Base-by-base conservation (phyloP, 2,329 filamentous ascomycete genomes). In the Ilyonectria robusta region DNA sequence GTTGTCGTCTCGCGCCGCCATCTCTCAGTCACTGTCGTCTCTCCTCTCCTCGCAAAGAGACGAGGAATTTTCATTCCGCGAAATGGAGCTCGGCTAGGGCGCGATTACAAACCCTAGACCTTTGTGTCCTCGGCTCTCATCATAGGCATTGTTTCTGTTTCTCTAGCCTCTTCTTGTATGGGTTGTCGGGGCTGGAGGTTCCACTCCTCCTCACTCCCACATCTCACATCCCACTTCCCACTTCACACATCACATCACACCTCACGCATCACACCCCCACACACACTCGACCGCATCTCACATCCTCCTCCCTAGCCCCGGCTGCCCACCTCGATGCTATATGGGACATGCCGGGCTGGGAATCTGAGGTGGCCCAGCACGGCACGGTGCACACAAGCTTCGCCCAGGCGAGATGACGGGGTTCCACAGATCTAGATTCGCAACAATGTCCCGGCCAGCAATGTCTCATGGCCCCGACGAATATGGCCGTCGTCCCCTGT, bases 391-490 rank as follows among this genome's bases (percentile, higher is more conserved):
- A 67, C 72, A 74, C 70, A 72, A 74, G 68, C 72, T 77, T 78
- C 72, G 66, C 76, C 74, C 76, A 78, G 76, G 75, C 78, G 76
- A 81, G 79, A 81, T 81, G 79, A 78, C 67, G 63, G 73, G 71
- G 80, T 81, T 69, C 73, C 78, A 82, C 80, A 81, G 79, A 82
- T 81, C 79, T 81, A 77, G 74, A 72, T 73, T 74, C 74, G 74
- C 72, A 76, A 75, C 77, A 78, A 79, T 79, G 73, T 75, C 77
- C 76, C 77, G 77, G 75, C 69, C 67, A 71, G 70, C 66, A 67
- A 37, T 75, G 73, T 74, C 73, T 75, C 66, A 75, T 53, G 59
- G 53, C 67, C 58, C 58, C 70, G 72, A 75, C 71, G 67, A 66
- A 67, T 62, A 70, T 70, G 50, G 59, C 53, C 59, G 37, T 74